Evolutionary conservation across 2,329 filamentous ascomycete genomes (phyloP).

Genomic region (Stachybotrys chlorohalonatus): DNA sequence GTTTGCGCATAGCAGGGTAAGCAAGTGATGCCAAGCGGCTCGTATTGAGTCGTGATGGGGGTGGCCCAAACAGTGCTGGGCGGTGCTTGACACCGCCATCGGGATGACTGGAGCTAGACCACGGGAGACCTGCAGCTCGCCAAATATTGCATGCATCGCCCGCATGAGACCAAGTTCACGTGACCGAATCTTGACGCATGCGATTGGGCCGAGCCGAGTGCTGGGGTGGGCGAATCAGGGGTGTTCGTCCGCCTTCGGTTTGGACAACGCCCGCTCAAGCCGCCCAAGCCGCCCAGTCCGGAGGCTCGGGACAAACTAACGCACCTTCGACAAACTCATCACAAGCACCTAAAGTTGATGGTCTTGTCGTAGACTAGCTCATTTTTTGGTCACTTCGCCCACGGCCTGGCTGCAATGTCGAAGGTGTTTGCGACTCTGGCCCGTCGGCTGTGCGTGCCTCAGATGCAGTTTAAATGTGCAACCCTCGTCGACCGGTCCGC

Average conservation of each 20-base stretch:
- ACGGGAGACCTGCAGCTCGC: slow-evolving; percentile 23
- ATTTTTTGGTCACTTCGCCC: too few species aligned
- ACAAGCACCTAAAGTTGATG: background rate
- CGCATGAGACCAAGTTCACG: slow-evolving; percentile 25
- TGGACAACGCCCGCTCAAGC: background rate
- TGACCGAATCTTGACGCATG: slow-evolving; percentile 22
- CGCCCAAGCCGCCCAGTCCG: background rate
- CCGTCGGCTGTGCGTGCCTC: too few species aligned
- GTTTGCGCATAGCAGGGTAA: background rate
- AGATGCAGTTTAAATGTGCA: too few species aligned
- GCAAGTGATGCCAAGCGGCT: background rate
- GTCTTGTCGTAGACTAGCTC: background rate
- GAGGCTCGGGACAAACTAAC: background rate
- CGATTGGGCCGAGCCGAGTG: slow-evolving; percentile 29
- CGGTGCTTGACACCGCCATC: slow-evolving; percentile 1
- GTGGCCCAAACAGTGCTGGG: background rate
- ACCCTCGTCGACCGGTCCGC: too few species aligned
- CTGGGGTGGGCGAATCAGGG: slow-evolving; percentile 15
- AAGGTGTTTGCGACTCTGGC: too few species aligned
- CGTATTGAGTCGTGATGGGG: background rate
- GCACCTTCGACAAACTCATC: background rate
- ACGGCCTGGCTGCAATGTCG: too few species aligned
- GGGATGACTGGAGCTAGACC: slow-evolving; percentile 17
- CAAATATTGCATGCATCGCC: slow-evolving; percentile 19
- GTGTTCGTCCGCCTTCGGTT: slow-evolving; percentile 5